Evolutionary conservation across 2,329 filamentous ascomycete species (phyloP).

Genomic region (Fragosphaeria purpurea): DNA sequence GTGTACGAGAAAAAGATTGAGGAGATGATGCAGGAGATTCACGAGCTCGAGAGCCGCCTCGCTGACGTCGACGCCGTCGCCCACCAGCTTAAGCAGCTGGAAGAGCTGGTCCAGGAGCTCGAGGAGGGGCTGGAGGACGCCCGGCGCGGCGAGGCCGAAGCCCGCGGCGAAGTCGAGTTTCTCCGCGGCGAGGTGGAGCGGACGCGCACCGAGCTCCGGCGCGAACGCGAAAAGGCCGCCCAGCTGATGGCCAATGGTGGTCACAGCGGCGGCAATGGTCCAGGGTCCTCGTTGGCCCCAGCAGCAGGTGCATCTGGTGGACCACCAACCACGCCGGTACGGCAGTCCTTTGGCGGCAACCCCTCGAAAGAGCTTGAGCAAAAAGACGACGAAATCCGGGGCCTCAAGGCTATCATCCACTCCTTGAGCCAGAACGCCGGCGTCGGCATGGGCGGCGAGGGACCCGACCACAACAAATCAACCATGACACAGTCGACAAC

Average conservation of each 20-base stretch:
- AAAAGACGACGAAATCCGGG: slow-evolving; percentile 94
- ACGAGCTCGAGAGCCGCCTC: slow-evolving; percentile 69
- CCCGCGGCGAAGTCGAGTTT: slow-evolving; percentile 91
- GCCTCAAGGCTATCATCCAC: slow-evolving; percentile 95
- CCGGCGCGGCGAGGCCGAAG: slow-evolving; percentile 85
- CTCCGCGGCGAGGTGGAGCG: slow-evolving; percentile 88
- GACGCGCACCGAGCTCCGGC: slow-evolving; percentile 74
- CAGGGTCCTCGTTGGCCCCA: slow-evolving; percentile 9
- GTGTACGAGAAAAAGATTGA: slow-evolving; percentile 93
- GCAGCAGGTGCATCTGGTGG: no score
- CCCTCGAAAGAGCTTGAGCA: slow-evolving; percentile 68
- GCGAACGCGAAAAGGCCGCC: slow-evolving; percentile 76
- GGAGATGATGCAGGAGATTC: slow-evolving; percentile 71
- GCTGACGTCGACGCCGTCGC: slow-evolving; percentile 90
- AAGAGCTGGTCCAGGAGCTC: slow-evolving; percentile 91
- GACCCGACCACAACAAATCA: no score
- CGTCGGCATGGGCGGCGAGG: slow-evolving; percentile 6
- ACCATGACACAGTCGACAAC: background rate
- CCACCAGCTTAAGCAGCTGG: slow-evolving; percentile 83
- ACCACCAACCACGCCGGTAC: background rate
- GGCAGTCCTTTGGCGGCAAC: slow-evolving; percentile 28
- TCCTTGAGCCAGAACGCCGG: slow-evolving; percentile 72
- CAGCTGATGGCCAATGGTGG: slow-evolving; percentile 41
- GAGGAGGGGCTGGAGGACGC: slow-evolving; percentile 96
- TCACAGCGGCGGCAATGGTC: slow-evolving; percentile 17